These are phyloP conservation scores for Rosa chinensis DNA, from an alignment of 306 rosid species.

Conservation along the genomic window DNA sequence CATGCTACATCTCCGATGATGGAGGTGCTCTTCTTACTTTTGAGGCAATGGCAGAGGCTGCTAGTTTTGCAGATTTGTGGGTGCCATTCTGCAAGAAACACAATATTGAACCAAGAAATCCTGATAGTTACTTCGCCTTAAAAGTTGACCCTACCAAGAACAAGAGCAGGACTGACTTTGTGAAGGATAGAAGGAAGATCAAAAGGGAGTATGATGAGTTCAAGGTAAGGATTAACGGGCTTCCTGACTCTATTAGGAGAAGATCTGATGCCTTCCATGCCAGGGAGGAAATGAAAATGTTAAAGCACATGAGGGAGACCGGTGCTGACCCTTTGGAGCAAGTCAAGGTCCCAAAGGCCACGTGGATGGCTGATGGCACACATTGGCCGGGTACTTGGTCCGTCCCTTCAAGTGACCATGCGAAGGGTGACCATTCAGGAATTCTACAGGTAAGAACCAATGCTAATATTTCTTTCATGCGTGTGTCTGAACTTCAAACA, in stretches of 20 bases:
- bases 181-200: slow-evolving; percentile 84
- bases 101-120: slow-evolving; percentile 81
- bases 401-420: slow-evolving; percentile 44
- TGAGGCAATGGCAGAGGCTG: slow-evolving; percentile 90
- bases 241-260: slow-evolving; percentile 81
- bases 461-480: neutral
- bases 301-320: slow-evolving; percentile 48
- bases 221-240: slow-evolving; percentile 75
- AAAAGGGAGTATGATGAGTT: slow-evolving; percentile 96
- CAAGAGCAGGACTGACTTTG: slow-evolving; percentile 73
- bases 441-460: slow-evolving; percentile 72
- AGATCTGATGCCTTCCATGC: slow-evolving; percentile 75
- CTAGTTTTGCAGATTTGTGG: slow-evolving; percentile 93
- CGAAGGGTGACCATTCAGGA: slow-evolving; percentile 81
- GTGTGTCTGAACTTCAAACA: neutral
- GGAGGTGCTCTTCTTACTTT: slow-evolving; percentile 84
- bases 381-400: slow-evolving; percentile 93
- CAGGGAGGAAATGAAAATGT: slow-evolving; percentile 58
- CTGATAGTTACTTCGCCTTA: slow-evolving; percentile 70
- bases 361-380: slow-evolving; percentile 94
- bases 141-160: slow-evolving; percentile 86
- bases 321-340: slow-evolving; percentile 41
- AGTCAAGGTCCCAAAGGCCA: slow-evolving; percentile 45
- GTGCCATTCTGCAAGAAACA: slow-evolving; percentile 87
- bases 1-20: slow-evolving; percentile 88